Evolutionary conservation across 495 filamentous ascomycete species (phyloP).

Genomic region (Daldinia caldariorum): DNA sequence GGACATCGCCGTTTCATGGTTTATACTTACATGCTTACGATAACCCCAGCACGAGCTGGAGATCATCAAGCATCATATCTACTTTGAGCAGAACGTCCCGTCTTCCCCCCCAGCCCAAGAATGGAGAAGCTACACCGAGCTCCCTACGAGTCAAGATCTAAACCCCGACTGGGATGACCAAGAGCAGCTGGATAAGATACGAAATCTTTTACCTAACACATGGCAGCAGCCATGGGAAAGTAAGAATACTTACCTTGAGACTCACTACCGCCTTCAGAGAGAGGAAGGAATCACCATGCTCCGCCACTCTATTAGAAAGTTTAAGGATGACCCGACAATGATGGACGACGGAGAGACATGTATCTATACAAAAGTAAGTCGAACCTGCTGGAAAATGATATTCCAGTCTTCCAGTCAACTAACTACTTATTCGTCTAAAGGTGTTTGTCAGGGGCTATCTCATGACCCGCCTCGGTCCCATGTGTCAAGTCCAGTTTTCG

Average conservation of each 20-base stretch:
- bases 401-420: neutral
- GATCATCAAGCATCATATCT: slow-evolving; percentile 47
- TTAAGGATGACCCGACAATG: slow-evolving; percentile 57
- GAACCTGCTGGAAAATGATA: neutral
- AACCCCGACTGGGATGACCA: slow-evolving; percentile 46
- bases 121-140: slow-evolving; percentile 58
- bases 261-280: slow-evolving; percentile 73
- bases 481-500: slow-evolving; percentile 76
- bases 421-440: slow-evolving; percentile 51
- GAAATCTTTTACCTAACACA: slow-evolving; percentile 51
- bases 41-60: slow-evolving; percentile 38
- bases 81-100: slow-evolving; percentile 24
- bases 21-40: slow-evolving; percentile 2
- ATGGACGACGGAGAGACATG: slow-evolving; percentile 66
- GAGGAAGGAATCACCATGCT: slow-evolving; percentile 70
- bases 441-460: slow-evolving; percentile 72
- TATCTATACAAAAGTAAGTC: slow-evolving; percentile 77
- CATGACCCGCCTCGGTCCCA: slow-evolving; percentile 69
- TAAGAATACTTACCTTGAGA: slow-evolving; percentile 64
- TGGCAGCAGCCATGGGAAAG: slow-evolving; percentile 53
- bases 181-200: slow-evolving; percentile 48
- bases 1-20: neutral
- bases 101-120: slow-evolving; percentile 27
- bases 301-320: slow-evolving; percentile 64
- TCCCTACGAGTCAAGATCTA: slow-evolving; percentile 55